phyloP scores from a whole-genome alignment of 768 basidiomycete species.

The Pleurotus tuber-regium region DNA sequence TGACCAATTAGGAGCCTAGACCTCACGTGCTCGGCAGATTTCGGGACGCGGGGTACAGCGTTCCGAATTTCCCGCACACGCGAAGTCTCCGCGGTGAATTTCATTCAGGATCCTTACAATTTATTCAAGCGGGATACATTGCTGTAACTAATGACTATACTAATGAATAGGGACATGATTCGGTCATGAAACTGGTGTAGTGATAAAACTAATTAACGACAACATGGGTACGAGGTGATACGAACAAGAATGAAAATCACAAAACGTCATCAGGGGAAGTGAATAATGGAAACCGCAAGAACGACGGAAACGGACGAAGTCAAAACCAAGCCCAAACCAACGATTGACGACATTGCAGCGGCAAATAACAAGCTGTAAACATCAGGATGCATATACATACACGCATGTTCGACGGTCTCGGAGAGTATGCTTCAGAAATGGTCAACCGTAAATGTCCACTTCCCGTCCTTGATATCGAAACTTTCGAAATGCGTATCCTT shows the following conservation, averaged over 20 bases:
- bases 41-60: constrained; percentile 5
- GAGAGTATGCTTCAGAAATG: constrained; percentile 65
- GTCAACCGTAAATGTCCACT: constrained; percentile 92
- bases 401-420: constrained; percentile 10
- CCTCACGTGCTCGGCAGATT: constrained; percentile 7
- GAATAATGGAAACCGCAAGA: not conserved
- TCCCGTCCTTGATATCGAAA: constrained; percentile 79
- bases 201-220: not conserved
- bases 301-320: constrained; percentile 4
- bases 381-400: constrained; percentile 2
- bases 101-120: constrained; percentile 7
- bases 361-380: too few relatives aligned
- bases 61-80: not conserved
- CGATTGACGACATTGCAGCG: not conserved
- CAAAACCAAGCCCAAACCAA: too few relatives aligned
- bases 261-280: not conserved
- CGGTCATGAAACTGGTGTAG: not conserved
- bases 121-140: not conserved
- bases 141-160: not conserved
- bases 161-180: not conserved
- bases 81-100: constrained; percentile 6
- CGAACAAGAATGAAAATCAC: not conserved
- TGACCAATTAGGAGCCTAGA: constrained; percentile 7
- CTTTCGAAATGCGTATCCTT: constrained; percentile 81
- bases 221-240: not conserved